phyloP scores from a whole-genome alignment of 257 asterid species.

The Coffea eugenioides region DNA sequence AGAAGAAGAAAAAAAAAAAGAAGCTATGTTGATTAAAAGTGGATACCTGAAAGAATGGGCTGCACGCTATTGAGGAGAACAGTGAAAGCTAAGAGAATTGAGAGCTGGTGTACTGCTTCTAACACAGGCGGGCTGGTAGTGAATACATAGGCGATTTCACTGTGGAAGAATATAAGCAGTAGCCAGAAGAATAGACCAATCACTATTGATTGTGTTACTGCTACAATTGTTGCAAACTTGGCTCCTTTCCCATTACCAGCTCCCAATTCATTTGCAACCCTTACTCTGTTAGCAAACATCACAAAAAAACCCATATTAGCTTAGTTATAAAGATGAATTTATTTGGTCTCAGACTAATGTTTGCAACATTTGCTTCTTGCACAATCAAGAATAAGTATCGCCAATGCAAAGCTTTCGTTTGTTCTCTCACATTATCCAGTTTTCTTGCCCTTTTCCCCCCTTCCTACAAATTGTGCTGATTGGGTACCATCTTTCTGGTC shows the following conservation, averaged over 20 bases:
- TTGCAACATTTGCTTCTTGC: background rate
- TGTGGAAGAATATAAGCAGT: slow-evolving; percentile 35
- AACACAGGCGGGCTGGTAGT: slow-evolving; percentile 43
- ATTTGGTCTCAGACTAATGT: background rate
- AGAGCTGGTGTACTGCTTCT: slow-evolving; percentile 40
- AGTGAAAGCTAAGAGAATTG: slow-evolving; percentile 53
- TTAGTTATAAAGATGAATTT: background rate
- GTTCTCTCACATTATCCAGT: background rate
- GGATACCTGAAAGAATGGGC: slow-evolving; percentile 53
- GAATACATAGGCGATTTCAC: slow-evolving; percentile 44
- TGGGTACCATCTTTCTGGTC: too few species aligned
- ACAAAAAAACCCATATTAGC: background rate
- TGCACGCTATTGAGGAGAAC: slow-evolving; percentile 57
- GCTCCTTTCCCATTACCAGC: slow-evolving; percentile 65
- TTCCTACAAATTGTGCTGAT: background rate
- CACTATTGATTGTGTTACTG: slow-evolving; percentile 42
- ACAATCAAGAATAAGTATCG: background rate
- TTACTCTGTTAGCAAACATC: slow-evolving; percentile 41
- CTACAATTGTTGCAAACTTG: slow-evolving; percentile 46
- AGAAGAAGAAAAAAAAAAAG: background rate
- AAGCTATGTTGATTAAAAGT: background rate
- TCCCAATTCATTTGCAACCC: slow-evolving; percentile 79
- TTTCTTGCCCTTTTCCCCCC: background rate
- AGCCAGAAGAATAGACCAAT: slow-evolving; percentile 47
- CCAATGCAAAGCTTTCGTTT: background rate